A percentile compares a stretch with the other conserved stretches of the same genome.
These are phyloP conservation scores for Botrytis tulipae DNA, from an alignment of 2,329 filamentous ascomycete genomes.

Conservation along the genomic window DNA sequence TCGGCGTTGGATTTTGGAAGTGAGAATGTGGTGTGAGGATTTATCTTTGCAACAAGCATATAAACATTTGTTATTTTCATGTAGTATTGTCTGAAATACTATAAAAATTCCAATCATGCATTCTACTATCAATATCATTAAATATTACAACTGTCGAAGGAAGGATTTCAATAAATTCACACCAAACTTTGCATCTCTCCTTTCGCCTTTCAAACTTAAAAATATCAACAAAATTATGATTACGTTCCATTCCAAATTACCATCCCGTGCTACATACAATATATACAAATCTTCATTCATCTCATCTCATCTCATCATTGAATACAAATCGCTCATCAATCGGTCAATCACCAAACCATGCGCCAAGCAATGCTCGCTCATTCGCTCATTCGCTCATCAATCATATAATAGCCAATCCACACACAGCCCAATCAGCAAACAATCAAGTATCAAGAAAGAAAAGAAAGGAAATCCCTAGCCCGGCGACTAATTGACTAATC, in stretches of 20 bases:
- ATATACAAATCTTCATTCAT: slow-evolving; percentile 9
- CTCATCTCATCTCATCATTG: slow-evolving; percentile 5
- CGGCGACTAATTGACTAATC: neutral
- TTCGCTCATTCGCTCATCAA: slow-evolving; percentile 12
- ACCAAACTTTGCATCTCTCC: neutral
- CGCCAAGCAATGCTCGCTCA: slow-evolving; percentile 10
- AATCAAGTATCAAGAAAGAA: neutral
- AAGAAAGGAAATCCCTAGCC: neutral
- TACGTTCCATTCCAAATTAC: neutral
- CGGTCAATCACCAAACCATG: neutral
- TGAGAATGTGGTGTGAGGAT: neutral
- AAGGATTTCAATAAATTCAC: neutral
- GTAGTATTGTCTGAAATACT: neutral
- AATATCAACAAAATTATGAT: neutral
- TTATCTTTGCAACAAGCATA: neutral
- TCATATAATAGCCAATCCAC: neutral
- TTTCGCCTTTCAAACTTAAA: neutral
- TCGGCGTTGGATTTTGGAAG: neutral
- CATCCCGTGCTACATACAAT: neutral
- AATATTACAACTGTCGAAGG: neutral
- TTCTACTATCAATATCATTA: neutral
- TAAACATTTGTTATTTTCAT: neutral
- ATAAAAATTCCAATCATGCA: neutral
- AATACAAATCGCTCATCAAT: slow-evolving; percentile 2
- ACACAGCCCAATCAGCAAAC: neutral